Evolutionary conservation across 2,329 filamentous ascomycete genomes (phyloP), one percentile per base, ranked within the genome.

Genomic region (Diaporthe nobilis): DNA sequence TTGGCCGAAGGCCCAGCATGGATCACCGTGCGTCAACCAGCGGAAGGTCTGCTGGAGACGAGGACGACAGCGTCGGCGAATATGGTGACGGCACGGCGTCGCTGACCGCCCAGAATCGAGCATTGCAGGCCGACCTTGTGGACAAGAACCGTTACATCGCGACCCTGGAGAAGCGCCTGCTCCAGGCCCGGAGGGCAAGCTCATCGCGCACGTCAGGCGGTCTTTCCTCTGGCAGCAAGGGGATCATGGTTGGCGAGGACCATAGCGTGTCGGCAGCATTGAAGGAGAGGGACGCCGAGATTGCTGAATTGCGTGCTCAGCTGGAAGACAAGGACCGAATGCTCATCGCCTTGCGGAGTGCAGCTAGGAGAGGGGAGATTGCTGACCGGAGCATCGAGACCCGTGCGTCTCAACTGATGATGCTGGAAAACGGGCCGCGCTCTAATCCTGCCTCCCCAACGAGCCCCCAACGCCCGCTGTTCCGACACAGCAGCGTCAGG

Each of bases 61-160:
- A 90, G 25, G 92, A 95, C 17, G 93, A 95, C 75, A 93, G 91
- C 57, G 82, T 92, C 20, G 96, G 95, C 70, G 95, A 97, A 81
- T 96, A 93, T 81, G 96, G 94, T 25, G 95, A 98, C 80, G 96
- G 96, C 1, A 93, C 90, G 37, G 97, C 97, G 10, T 95, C 94
- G 34, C 85, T 97, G 67, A 87, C 93, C 58, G 91, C 94, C n/a
- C 97, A 98, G 82, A 95, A 98, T 79, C 92, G 93, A 68, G 94
- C 97, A n/a, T 86, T 99, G 65, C 97, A 98, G 83, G 92, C 95
- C n/a, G 97, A 99, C 83, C 90, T 99, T 63, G 91, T 91, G n/a
- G 97, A 99, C 85, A 98, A 98, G 87, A 98, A 97, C 80, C 94
- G 97, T 44, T 99, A 99, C 83, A 98, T 98, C 79, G 90, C 94